A percentile compares a stretch with the other conserved stretches of the same genome.
Evolutionary conservation across 1,284 basidiomycete genomes (phyloP).

Genomic region (Tilletiaria anomala): DNA sequence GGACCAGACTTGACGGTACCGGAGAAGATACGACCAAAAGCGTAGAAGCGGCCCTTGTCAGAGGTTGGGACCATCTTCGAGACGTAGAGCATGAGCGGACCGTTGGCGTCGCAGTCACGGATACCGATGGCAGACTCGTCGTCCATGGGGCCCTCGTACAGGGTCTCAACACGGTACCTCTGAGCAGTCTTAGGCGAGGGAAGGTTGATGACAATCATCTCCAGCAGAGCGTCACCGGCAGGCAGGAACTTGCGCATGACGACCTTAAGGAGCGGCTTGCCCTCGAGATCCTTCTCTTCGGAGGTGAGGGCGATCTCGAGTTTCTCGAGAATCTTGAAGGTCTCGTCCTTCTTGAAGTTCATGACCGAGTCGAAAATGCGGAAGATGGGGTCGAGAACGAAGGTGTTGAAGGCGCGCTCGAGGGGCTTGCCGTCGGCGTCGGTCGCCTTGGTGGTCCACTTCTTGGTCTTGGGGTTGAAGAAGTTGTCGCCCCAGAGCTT

Average conservation of each 20-base stretch:
- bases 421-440: constrained; percentile 74
- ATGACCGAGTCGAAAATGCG: constrained; percentile 96
- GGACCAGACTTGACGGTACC: constrained; percentile 93
- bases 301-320: constrained; percentile 80
- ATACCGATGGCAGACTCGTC: constrained; percentile 98
- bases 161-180: constrained; percentile 95
- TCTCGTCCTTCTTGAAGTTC: constrained; percentile 98
- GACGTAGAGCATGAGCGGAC: constrained; percentile 93
- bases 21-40: constrained; percentile 99
- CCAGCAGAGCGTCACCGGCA: constrained; percentile 92
- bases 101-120: constrained; percentile 94
- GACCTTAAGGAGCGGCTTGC: constrained; percentile 91
- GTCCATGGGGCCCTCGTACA: constrained; percentile 99
- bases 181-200: constrained; percentile 91
- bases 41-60: constrained; percentile 99
- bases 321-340: constrained; percentile 78
- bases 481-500: constrained; percentile 99
- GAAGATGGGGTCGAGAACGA: constrained; percentile 99
- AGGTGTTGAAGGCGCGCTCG: constrained; percentile 51
- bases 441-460: constrained; percentile 74
- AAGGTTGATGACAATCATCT: constrained; percentile 98
- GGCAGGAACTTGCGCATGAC: constrained; percentile 99
- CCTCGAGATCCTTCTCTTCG: constrained; percentile 89
- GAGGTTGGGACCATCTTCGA: constrained; percentile 99
- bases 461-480: constrained; percentile 95